Conservation (phyloP, 441 rosid species). For the Erysimum pusillum region DNA sequence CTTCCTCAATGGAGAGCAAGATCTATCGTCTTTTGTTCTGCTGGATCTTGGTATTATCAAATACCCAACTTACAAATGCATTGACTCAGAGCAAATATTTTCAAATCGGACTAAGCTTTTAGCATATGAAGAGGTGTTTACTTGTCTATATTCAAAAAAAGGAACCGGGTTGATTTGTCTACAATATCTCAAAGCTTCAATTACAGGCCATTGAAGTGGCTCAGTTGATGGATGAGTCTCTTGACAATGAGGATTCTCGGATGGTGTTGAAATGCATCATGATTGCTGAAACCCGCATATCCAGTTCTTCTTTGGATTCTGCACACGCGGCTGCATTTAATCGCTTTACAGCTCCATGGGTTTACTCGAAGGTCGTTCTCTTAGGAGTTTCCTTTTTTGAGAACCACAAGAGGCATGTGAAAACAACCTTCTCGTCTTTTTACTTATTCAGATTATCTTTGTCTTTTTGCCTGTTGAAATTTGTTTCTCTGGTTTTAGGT, state of each 20-base stretch:
- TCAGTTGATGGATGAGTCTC: conserved; percentile 86
- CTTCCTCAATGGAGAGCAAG: conserved; percentile 92
- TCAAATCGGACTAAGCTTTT: conserved; percentile 58
- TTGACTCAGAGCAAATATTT: conserved; percentile 68
- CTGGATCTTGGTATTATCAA: conserved; percentile 84
- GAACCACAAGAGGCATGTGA: conserved; percentile 75
- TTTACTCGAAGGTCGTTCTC: conserved; percentile 83
- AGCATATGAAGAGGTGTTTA: conserved; percentile 90
- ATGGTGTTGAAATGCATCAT: conserved; percentile 66
- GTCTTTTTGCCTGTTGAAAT: conserved; percentile 22
- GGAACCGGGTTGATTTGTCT: conserved; percentile 26
- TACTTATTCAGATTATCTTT: conserved; percentile 13
- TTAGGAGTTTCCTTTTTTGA: conserved; percentile 91
- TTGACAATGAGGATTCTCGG: conserved; percentile 64
- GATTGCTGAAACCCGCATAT: conserved; percentile 68
- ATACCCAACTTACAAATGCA: conserved; percentile 81
- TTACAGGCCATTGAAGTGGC: conserved; percentile 93
- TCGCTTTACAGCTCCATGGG: conserved; percentile 82
- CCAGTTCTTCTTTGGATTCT: conserved; percentile 49
- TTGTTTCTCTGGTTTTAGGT: conserved; percentile 56
- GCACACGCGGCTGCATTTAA: conserved; percentile 48
- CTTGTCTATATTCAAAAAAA: conserved; percentile 43
- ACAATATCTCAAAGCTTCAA: conserved; percentile 36
- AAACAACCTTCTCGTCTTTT: conserved; percentile 12
- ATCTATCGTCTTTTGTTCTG: conserved; percentile 81